These are phyloP conservation scores for Falciphora oryzae DNA, from an alignment of 2,329 filamentous ascomycete species.

Conservation along the genomic window DNA sequence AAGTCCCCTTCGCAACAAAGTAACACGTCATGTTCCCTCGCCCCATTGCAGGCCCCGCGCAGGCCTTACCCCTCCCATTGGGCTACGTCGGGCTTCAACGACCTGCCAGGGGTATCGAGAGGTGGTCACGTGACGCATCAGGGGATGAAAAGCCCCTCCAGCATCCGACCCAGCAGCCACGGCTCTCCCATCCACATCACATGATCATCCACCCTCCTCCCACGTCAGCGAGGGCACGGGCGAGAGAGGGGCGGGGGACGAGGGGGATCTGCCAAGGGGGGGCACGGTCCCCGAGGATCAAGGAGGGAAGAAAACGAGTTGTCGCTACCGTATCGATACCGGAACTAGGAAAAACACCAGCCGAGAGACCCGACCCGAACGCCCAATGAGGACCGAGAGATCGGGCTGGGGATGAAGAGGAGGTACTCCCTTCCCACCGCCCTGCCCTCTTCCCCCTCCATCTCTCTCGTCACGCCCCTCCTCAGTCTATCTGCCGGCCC, in stretches of 20 bases:
- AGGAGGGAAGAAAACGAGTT: background rate
- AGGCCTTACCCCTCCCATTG: background rate
- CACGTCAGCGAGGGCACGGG: background rate
- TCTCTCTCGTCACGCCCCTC: conserved; percentile 4
- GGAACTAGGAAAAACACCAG: conserved; percentile 2
- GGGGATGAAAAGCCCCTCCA: background rate
- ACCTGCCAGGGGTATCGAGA: background rate
- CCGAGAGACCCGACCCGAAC: background rate
- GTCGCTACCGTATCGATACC: conserved; percentile 1
- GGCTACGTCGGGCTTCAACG: background rate
- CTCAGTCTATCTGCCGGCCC: conserved; percentile 3
- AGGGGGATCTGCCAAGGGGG: background rate
- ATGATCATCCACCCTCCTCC: background rate
- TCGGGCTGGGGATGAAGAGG: background rate
- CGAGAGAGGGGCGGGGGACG: too few relatives aligned
- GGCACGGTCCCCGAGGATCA: too few relatives aligned
- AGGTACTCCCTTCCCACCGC: background rate
- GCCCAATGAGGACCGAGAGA: conserved; percentile 12
- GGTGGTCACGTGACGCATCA: background rate
- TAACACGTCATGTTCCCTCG: background rate
- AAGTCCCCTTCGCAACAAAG: background rate
- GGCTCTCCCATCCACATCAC: background rate
- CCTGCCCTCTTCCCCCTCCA: background rate
- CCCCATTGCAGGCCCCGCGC: too few relatives aligned
- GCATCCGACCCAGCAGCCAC: background rate